Conservation (phyloP, 225 moss, liverwort and hornwort species). For the Marchantia paleacea region DNA sequence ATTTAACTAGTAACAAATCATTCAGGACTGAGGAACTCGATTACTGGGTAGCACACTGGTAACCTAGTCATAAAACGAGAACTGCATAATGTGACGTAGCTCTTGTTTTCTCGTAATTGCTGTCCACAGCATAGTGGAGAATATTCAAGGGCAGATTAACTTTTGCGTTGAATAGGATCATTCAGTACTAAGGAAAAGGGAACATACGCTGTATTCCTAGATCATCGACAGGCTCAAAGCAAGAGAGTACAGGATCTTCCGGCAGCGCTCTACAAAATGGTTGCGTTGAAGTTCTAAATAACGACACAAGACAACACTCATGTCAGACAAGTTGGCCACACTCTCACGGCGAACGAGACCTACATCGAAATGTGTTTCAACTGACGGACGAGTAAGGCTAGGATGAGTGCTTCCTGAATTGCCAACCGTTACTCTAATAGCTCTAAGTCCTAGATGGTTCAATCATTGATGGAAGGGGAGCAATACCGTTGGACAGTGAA, state of each 20-base stretch:
- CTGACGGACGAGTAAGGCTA: not conserved
- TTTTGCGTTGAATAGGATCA: too few species aligned
- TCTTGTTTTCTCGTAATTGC: too few species aligned
- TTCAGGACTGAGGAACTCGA: not conserved
- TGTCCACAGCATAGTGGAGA: not conserved
- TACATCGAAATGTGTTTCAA: not conserved
- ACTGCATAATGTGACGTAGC: too few species aligned
- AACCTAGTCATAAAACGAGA: too few species aligned
- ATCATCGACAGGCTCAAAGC: conserved; percentile 70
- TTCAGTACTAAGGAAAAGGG: not conserved
- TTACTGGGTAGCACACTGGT: not conserved
- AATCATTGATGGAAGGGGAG: not conserved
- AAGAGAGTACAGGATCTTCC: conserved; percentile 75
- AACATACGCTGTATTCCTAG: conserved; percentile 57
- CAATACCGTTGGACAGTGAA: not conserved
- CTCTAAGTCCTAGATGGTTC: not conserved
- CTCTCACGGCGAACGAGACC: not conserved
- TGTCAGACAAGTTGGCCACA: not conserved
- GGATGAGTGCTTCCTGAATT: not conserved
- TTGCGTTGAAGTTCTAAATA: conserved; percentile 71
- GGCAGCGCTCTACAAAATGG: conserved; percentile 89
- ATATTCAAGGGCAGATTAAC: too few species aligned
- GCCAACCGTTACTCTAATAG: too few species aligned
- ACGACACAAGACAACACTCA: not conserved
- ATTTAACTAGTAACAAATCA: too few species aligned